Conservation (phyloP, 225 moss, liverwort and hornwort species). For the Lunularia cruciata region DNA sequence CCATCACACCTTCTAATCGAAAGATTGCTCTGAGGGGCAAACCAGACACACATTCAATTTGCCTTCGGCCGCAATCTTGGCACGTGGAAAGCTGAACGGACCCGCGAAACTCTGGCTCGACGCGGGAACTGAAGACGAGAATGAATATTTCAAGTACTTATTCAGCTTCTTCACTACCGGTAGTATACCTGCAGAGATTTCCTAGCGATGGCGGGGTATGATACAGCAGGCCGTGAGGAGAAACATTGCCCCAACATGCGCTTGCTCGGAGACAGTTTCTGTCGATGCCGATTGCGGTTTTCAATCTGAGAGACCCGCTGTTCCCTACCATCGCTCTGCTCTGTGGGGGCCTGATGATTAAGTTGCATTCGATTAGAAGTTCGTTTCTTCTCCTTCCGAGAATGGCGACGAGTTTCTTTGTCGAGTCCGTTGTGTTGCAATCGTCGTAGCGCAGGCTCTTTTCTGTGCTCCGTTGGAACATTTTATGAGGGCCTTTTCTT, state of each 20-base stretch:
- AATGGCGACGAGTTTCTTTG: not conserved
- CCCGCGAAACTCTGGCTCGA: too few relatives aligned
- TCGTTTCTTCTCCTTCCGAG: not conserved
- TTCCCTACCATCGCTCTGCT: not conserved
- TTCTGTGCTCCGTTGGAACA: too few relatives aligned
- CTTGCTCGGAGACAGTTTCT: slow-evolving; percentile 11
- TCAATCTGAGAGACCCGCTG: slow-evolving; percentile 20
- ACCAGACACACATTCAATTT: too few relatives aligned
- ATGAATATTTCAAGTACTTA: too few relatives aligned
- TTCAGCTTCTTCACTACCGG: too few relatives aligned
- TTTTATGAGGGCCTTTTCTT: too few relatives aligned
- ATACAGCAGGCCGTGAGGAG: slow-evolving; percentile 16
- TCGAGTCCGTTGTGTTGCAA: not conserved
- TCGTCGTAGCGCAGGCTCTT: slow-evolving; percentile 14
- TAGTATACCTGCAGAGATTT: too few relatives aligned
- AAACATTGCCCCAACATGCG: slow-evolving; percentile 31
- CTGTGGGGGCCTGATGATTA: slow-evolving; percentile 15
- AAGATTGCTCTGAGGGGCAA: too few relatives aligned
- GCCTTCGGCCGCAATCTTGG: too few relatives aligned
- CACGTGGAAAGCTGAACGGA: too few relatives aligned
- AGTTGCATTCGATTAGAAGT: not conserved
- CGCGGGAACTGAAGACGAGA: too few relatives aligned
- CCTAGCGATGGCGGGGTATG: slow-evolving; percentile 3
- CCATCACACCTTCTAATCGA: too few relatives aligned
- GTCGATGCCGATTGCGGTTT: slow-evolving; percentile 24